Evolutionary conservation across 257 asterid species (phyloP).

Genomic region (Solanum lycopersicoides): DNA sequence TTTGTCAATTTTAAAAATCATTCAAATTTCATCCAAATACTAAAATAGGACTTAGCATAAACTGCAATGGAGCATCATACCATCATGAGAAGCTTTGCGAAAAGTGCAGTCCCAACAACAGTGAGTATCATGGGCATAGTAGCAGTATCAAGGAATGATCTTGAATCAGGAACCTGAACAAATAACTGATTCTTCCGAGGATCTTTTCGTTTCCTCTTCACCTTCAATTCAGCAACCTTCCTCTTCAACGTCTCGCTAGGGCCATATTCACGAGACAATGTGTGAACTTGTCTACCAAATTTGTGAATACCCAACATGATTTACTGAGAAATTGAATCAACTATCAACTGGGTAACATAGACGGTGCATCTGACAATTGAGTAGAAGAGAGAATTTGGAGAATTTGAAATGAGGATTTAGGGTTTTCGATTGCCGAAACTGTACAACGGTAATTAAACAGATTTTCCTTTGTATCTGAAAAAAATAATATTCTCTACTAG

Average conservation of each 20-base stretch:
- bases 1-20: neutral
- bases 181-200: conserved; percentile 39
- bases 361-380: neutral
- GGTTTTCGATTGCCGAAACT: neutral
- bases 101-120: conserved; percentile 63
- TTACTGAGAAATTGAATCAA: neutral
- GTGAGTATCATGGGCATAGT: conserved; percentile 76
- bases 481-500: no score
- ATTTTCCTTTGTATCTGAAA: neutral
- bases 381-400: neutral
- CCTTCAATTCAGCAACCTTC: conserved; percentile 38
- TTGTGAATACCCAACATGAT: conserved; percentile 30
- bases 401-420: neutral
- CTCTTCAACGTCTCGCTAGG: conserved; percentile 68
- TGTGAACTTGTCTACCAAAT: conserved; percentile 40
- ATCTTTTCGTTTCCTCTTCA: conserved; percentile 33
- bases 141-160: conserved; percentile 61
- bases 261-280: conserved; percentile 26
- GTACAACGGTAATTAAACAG: neutral
- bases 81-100: conserved; percentile 83
- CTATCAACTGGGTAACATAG: neutral
- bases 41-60: neutral
- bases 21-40: neutral
- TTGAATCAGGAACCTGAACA: conserved; percentile 73
- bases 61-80: conserved; percentile 18